Evolutionary conservation across 2,329 filamentous ascomycete species (phyloP).

Genomic region (Metarhizium sp.): DNA sequence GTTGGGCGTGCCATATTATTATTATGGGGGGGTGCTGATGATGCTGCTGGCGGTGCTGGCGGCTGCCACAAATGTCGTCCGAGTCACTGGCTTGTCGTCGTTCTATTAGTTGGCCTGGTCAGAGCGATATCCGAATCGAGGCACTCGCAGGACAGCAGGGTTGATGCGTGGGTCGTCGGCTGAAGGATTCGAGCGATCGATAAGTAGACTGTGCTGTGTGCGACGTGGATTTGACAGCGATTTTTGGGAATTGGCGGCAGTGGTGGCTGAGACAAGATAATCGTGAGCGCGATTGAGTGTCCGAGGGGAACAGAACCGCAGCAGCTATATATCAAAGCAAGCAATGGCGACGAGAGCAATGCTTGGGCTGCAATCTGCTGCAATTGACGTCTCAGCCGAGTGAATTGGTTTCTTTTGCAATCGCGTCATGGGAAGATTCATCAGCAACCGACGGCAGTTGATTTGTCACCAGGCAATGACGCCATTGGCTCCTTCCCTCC

Average conservation of each 20-base stretch:
- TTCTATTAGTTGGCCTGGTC: too few relatives aligned
- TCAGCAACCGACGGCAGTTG: background rate
- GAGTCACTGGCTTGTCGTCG: background rate
- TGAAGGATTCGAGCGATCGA: too few relatives aligned
- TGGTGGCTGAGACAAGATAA: background rate
- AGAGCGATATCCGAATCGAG: too few relatives aligned
- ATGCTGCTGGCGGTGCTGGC: too few relatives aligned
- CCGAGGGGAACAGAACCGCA: too few relatives aligned
- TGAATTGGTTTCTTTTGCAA: background rate
- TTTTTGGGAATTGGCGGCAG: background rate
- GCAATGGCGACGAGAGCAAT: background rate
- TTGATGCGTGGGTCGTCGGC: too few relatives aligned
- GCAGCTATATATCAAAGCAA: too few relatives aligned
- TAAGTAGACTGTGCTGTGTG: too few relatives aligned
- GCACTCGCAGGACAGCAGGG: too few relatives aligned
- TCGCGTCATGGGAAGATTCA: background rate
- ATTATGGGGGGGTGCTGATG: background rate
- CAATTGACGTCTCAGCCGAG: background rate
- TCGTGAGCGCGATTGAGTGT: background rate
- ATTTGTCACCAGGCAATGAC: background rate
- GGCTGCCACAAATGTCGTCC: background rate
- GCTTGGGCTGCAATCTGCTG: background rate
- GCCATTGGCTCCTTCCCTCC: background rate
- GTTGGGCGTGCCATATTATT: constrained; percentile 25
- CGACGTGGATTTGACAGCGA: too few relatives aligned